Conservation (phyloP, 257 asterid genomes). For the Solanum pennellii region DNA sequence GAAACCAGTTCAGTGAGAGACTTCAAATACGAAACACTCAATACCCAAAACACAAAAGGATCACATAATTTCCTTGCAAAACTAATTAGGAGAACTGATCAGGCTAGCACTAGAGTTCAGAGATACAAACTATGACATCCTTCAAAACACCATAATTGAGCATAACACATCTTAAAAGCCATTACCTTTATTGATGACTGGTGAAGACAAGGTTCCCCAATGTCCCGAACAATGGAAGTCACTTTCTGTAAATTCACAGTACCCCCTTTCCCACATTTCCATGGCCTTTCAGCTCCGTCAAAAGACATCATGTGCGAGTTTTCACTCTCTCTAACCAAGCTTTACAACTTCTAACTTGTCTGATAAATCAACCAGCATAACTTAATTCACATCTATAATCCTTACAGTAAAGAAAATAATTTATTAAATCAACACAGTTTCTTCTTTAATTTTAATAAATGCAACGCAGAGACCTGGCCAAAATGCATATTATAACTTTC, state of each 20-base stretch:
- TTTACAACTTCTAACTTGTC: not conserved
- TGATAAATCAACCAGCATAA: not conserved
- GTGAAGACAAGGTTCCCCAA: constrained; percentile 94
- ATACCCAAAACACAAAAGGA: not conserved
- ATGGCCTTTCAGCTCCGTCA: constrained; percentile 58
- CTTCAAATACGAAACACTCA: not conserved
- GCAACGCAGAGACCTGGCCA: not conserved
- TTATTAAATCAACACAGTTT: not conserved
- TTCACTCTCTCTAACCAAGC: constrained; percentile 1
- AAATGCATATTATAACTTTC: not conserved
- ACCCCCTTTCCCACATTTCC: constrained; percentile 83
- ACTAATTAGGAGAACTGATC: not conserved
- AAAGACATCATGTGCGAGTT: constrained; percentile 61
- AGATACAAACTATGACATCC: not conserved
- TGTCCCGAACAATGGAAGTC: constrained; percentile 81
- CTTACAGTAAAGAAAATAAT: not conserved
- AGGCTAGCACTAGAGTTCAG: not conserved
- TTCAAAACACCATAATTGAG: not conserved
- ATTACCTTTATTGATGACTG: constrained; percentile 82
- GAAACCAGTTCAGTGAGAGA: not conserved
- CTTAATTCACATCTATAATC: not conserved
- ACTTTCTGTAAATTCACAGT: constrained; percentile 65
- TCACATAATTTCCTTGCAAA: not conserved
- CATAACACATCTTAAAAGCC: constrained; percentile 18
- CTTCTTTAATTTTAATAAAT: not conserved